These are phyloP conservation scores for Tolypocladium capitatum DNA, from an alignment of 2,329 filamentous ascomycete genomes.

Conservation along the genomic window DNA sequence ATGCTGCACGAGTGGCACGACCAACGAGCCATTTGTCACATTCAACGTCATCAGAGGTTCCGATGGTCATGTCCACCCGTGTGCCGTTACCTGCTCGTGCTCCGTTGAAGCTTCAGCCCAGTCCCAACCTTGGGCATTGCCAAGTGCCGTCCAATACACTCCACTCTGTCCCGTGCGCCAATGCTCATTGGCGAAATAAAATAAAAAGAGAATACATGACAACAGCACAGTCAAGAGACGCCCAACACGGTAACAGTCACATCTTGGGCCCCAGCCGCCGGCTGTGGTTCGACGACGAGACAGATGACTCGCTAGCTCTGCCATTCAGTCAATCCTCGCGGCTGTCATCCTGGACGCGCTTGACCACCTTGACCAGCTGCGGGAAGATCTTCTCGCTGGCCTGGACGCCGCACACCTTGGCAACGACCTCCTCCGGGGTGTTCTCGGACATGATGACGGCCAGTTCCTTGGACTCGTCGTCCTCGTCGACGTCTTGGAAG, in stretches of 20 bases:
- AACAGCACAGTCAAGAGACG: constrained; percentile 1
- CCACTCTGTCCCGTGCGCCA: constrained; percentile 9
- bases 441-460: constrained; percentile 72
- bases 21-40: not conserved
- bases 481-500: constrained; percentile 88
- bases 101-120: not conserved
- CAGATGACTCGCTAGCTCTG: not conserved
- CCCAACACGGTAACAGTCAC: too few relatives aligned
- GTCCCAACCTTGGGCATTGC: not conserved
- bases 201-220: not conserved
- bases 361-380: constrained; percentile 62
- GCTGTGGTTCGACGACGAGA: not conserved
- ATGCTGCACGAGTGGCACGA: not conserved
- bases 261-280: constrained; percentile 1
- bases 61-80: constrained; percentile 4
- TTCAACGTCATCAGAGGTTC: not conserved
- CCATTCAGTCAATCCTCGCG: constrained; percentile 26
- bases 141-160: constrained; percentile 3
- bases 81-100: not conserved
- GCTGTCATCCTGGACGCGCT: constrained; percentile 64
- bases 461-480: constrained; percentile 78
- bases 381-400: constrained; percentile 63
- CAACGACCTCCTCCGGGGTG: constrained; percentile 60
- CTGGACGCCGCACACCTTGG: constrained; percentile 71
- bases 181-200: constrained; percentile 6